Evolutionary conservation across 805 yeast genomes (phyloP).

Genomic region (Wickerhamiella domercqiae): DNA sequence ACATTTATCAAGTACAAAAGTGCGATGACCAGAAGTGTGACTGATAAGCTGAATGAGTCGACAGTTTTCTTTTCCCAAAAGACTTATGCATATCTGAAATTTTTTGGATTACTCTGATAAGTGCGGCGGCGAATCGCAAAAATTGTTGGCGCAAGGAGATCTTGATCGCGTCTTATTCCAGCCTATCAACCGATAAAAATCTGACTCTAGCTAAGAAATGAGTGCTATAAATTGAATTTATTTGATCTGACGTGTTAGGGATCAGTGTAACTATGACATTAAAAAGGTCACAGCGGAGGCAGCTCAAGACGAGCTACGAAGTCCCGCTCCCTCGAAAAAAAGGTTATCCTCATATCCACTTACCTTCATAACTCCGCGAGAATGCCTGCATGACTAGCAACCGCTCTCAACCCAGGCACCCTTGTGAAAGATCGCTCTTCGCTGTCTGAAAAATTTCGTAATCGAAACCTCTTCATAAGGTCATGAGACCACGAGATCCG

Average conservation of each 20-base stretch:
- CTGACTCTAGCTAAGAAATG: neutral
- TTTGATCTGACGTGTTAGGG: slow-evolving; percentile 1
- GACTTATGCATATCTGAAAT: too few relatives aligned
- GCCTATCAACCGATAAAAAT: neutral
- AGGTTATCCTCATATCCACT: slow-evolving; percentile 14
- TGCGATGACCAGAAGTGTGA: too few relatives aligned
- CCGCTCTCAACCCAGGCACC: too few relatives aligned
- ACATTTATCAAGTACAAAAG: neutral
- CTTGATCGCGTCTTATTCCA: neutral
- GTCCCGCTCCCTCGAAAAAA: slow-evolving; percentile 8
- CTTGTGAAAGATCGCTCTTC: too few relatives aligned
- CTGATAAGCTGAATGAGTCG: too few relatives aligned
- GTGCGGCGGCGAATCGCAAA: neutral
- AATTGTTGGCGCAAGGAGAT: neutral
- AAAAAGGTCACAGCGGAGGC: slow-evolving; percentile 8
- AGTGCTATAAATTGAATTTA: neutral
- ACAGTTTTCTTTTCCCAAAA: too few relatives aligned
- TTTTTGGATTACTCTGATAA: too few relatives aligned
- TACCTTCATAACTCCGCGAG: slow-evolving; percentile 6
- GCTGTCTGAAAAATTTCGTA: too few relatives aligned
- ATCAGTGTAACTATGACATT: slow-evolving; percentile 14
- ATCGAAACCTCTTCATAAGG: too few relatives aligned
- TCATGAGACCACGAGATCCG: slow-evolving; percentile 30
- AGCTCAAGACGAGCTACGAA: slow-evolving; percentile 8
- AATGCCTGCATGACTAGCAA: too few relatives aligned